These are phyloP conservation scores for Chaetomium sp. DNA, from an alignment of 2,329 filamentous ascomycete species.

Conservation along the genomic window DNA sequence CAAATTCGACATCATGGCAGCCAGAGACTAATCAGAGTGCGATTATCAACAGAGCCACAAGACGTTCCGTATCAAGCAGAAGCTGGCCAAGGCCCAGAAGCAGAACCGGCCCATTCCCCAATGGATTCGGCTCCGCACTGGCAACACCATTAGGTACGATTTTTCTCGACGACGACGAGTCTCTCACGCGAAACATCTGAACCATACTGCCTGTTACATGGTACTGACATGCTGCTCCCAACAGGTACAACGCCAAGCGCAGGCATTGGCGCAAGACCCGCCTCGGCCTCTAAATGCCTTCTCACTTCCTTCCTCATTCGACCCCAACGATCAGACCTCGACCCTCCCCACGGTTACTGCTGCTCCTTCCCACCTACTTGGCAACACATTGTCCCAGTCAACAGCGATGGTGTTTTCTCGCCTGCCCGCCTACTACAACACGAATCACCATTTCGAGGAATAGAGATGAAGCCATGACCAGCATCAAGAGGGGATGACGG, in stretches of 20 bases:
- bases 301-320: conserved; percentile 46
- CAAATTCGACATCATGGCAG: neutral
- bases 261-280: conserved; percentile 99
- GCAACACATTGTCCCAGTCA: conserved; percentile 1
- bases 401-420: conserved; percentile 6
- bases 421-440: neutral
- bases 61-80: conserved; percentile 99
- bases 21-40: conserved; percentile 31
- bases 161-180: conserved; percentile 1
- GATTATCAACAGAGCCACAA: conserved; percentile 80
- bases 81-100: conserved; percentile 99
- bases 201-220: neutral
- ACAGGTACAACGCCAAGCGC: conserved; percentile 99
- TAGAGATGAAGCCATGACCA: conserved; percentile 18
- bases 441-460: conserved; percentile 9
- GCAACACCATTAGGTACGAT: conserved; percentile 98
- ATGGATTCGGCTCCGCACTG: conserved; percentile 98
- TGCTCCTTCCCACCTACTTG: conserved; percentile 6
- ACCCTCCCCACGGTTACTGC: conserved; percentile 18
- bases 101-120: conserved; percentile 99
- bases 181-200: neutral
- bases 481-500: neutral
- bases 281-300: conserved; percentile 85
- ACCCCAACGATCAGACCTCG: conserved; percentile 22
- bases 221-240: conserved; percentile 3